A percentile compares a stretch with the other conserved stretches of the same genome.
Conservation (phyloP, 1,284 basidiomycete genomes). For the Ganoderma multipileum region DNA sequence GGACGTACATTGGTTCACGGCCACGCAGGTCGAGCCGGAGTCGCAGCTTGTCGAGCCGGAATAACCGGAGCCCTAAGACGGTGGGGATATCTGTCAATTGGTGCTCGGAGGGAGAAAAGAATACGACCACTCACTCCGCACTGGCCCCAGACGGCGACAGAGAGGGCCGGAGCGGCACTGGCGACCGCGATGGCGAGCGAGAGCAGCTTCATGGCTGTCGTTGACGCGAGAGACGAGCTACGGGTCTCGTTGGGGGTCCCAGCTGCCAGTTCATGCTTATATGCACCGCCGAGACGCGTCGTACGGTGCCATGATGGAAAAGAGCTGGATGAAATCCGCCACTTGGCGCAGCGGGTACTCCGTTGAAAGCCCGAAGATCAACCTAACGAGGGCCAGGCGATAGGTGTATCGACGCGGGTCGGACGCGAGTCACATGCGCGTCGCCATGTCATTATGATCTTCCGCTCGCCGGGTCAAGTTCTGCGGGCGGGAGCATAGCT, state of each 20-base stretch:
- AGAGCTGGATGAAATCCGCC: not conserved
- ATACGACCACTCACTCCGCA: conserved; percentile 36
- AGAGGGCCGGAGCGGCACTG: conserved; percentile 36
- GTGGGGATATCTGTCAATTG: not conserved
- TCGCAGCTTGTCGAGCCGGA: conserved; percentile 40
- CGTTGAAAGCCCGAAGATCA: conserved; percentile 28
- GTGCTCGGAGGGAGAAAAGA: not conserved
- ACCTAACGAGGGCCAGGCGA: not conserved
- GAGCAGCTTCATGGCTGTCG: conserved; percentile 31
- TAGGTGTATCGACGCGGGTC: too few relatives aligned
- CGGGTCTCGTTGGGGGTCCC: not conserved
- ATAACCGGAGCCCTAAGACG: conserved; percentile 36
- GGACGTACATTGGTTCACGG: conserved; percentile 36
- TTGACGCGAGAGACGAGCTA: not conserved
- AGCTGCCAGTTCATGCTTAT: not conserved
- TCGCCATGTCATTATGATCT: too few relatives aligned
- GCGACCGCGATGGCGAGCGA: conserved; percentile 37
- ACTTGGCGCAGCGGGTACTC: conserved; percentile 19
- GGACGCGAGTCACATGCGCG: too few relatives aligned
- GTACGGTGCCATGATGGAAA: not conserved
- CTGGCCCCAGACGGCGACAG: conserved; percentile 41
- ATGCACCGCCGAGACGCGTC: conserved; percentile 1
- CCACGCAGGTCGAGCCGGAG: conserved; percentile 35
- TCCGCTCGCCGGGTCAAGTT: too few relatives aligned
- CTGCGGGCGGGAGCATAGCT: too few relatives aligned